phyloP scores from a whole-genome alignment of 140 eudicot genomes.

The Anethum foeniculum region DNA sequence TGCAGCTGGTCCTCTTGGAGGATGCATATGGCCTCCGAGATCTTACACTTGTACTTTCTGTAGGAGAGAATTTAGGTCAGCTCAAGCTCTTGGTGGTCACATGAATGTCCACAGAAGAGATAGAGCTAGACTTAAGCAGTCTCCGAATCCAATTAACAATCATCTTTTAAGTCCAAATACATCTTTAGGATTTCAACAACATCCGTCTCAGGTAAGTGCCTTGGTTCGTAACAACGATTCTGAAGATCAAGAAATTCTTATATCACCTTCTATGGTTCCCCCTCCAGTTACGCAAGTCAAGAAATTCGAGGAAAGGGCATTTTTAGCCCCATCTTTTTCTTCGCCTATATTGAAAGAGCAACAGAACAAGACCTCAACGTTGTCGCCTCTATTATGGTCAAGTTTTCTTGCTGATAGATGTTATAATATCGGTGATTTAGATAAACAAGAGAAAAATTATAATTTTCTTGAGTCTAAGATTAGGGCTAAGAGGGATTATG shows the following conservation, averaged over 20 bases:
- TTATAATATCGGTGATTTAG: slow-evolving; percentile 15
- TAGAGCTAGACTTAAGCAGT: slow-evolving; percentile 73
- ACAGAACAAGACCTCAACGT: slow-evolving; percentile 2
- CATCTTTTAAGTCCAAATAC: slow-evolving; percentile 21
- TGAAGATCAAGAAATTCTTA: slow-evolving; percentile 23
- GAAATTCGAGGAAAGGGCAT: slow-evolving; percentile 9
- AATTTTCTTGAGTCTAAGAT: slow-evolving; percentile 20
- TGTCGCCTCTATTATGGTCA: slow-evolving; percentile 34
- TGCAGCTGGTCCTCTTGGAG: slow-evolving; percentile 76
- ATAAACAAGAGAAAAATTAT: slow-evolving; percentile 27
- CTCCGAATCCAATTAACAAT: slow-evolving; percentile 28
- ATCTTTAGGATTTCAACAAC: slow-evolving; percentile 13
- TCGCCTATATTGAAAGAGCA: slow-evolving; percentile 30
- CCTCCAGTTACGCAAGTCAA: slow-evolving; percentile 4
- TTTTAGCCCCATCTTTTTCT: slow-evolving; percentile 26
- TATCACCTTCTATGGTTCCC: slow-evolving; percentile 39
- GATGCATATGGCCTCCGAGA: slow-evolving; percentile 94
- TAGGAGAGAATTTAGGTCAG: slow-evolving; percentile 79
- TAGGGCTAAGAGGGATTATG: slow-evolving; percentile 24
- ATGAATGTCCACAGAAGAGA: slow-evolving; percentile 91
- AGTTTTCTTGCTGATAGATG: slow-evolving; percentile 29
- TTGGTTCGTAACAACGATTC: slow-evolving; percentile 31
- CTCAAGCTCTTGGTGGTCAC: slow-evolving; percentile 96
- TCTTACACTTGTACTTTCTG: slow-evolving; percentile 87
- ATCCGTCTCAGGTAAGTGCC: slow-evolving; percentile 12